phyloP scores from a whole-genome alignment of 1,139 yeast genomes.

The Magnusiomyces clavatus region DNA sequence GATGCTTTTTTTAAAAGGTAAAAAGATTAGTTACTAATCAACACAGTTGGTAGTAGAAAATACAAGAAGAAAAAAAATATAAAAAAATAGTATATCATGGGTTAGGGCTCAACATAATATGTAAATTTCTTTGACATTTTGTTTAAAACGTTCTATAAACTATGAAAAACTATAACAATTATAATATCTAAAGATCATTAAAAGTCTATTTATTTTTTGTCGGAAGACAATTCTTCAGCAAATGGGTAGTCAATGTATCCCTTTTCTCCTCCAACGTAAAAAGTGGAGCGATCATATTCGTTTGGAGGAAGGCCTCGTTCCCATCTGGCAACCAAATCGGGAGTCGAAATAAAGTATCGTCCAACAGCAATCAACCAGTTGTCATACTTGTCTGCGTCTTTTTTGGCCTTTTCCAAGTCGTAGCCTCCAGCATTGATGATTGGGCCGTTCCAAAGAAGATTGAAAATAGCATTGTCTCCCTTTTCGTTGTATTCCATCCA shows the following conservation, averaged over 20 bases:
- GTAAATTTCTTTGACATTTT: too few relatives aligned
- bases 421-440: conserved; percentile 37
- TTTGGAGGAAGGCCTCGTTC: conserved; percentile 31
- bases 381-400: conserved; percentile 29
- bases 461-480: conserved; percentile 7
- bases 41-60: not conserved
- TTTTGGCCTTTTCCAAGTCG: conserved; percentile 24
- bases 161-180: not conserved
- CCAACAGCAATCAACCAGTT: conserved; percentile 41
- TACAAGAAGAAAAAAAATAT: not conserved
- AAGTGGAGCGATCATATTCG: conserved; percentile 34
- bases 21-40: not conserved
- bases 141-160: too few relatives aligned
- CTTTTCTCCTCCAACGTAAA: conserved; percentile 27
- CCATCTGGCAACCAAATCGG: conserved; percentile 32
- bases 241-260: conserved; percentile 17
- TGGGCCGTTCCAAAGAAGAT: conserved; percentile 34
- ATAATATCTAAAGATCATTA: not conserved
- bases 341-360: conserved; percentile 42
- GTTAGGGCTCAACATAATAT: not conserved
- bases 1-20: not conserved
- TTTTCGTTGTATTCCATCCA: conserved; percentile 1
- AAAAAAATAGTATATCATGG: not conserved
- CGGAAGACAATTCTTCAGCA: not conserved
- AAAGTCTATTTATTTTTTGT: not conserved